These are phyloP conservation scores for Floccularia luteovirens DNA, from an alignment of 768 basidiomycete species.

Conservation along the genomic window DNA sequence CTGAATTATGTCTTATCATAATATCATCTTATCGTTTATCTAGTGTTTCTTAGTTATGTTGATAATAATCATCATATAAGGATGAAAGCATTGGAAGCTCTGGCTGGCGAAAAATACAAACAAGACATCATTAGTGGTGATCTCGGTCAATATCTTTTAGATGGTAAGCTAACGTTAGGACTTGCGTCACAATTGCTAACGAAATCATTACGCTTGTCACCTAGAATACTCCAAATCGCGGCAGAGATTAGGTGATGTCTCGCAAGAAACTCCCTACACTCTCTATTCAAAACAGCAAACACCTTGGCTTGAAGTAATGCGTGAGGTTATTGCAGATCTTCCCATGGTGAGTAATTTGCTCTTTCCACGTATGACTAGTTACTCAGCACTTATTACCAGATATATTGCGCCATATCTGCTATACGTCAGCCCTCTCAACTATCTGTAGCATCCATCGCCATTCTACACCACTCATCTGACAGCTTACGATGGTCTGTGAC, in stretches of 20 bases:
- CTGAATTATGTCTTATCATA: neutral
- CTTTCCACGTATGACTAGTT: neutral
- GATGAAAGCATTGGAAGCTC: constrained; percentile 19
- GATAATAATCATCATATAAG: constrained; percentile 20
- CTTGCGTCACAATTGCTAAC: neutral
- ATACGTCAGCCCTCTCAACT: constrained; percentile 23
- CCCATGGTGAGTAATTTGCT: constrained; percentile 18
- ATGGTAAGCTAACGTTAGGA: constrained; percentile 13
- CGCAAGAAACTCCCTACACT: constrained; percentile 14
- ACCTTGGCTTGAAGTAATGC: constrained; percentile 10
- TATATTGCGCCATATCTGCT: constrained; percentile 26
- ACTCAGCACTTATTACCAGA: constrained; percentile 10
- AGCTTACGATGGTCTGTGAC: constrained; percentile 18
- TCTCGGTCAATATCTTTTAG: constrained; percentile 20
- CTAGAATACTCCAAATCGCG: constrained; percentile 21
- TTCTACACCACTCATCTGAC: constrained; percentile 28
- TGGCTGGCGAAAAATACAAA: constrained; percentile 18
- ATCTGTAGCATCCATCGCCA: constrained; percentile 30
- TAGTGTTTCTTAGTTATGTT: constrained; percentile 20
- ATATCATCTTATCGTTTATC: neutral
- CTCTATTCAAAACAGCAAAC: constrained; percentile 7
- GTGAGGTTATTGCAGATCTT: constrained; percentile 15
- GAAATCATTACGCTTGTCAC: neutral
- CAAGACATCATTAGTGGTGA: constrained; percentile 31
- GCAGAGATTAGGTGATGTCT: constrained; percentile 12